These are phyloP conservation scores for Prunus mume DNA, from an alignment of 306 rosid genomes.

Conservation along the genomic window DNA sequence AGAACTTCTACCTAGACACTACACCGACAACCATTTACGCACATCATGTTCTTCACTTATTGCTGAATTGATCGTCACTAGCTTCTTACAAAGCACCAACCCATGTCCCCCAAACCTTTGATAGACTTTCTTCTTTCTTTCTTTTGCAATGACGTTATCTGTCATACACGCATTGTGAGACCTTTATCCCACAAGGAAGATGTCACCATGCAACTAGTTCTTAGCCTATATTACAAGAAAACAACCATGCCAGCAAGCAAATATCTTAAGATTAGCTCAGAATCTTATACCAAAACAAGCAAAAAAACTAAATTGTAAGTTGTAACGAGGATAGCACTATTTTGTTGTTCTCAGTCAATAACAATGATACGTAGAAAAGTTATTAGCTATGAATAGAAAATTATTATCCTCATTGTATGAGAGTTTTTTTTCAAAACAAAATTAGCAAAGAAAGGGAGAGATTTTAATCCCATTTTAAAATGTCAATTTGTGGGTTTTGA, in stretches of 20 bases:
- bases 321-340: fast-evolving
- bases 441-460: not conserved
- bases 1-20: too few relatives aligned
- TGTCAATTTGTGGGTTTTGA: not conserved
- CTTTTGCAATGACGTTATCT: too few relatives aligned
- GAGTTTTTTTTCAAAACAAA: not conserved
- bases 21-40: too few relatives aligned
- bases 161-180: too few relatives aligned
- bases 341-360: fast-evolving
- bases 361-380: too few relatives aligned
- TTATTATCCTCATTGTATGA: fast-evolving
- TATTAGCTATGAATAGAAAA: fast-evolving
- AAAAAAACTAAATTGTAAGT: too few relatives aligned
- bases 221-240: not conserved
- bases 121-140: too few relatives aligned
- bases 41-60: too few relatives aligned
- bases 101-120: too few relatives aligned
- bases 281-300: not conserved
- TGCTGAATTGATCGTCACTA: too few relatives aligned
- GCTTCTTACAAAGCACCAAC: too few relatives aligned
- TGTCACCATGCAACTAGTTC: not conserved
- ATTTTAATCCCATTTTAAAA: not conserved
- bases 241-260: not conserved
- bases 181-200: not conserved
- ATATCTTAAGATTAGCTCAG: not conserved